phyloP scores from a whole-genome alignment of 2,329 filamentous ascomycete species.

The Neodidymelliopsis sp. region DNA sequence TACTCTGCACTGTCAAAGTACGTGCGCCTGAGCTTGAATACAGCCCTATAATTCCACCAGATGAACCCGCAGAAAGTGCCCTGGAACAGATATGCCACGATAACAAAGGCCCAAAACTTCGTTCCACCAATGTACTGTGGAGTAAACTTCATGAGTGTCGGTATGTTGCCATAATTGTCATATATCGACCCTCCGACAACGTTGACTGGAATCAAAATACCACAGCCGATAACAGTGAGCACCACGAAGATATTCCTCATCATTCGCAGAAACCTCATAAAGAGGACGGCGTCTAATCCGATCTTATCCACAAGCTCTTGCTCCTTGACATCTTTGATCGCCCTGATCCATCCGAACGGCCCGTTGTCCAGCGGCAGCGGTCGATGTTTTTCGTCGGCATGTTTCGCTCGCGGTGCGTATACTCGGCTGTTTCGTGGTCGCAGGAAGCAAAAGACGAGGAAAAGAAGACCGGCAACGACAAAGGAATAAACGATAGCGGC shows the following conservation, averaged over 20 bases:
- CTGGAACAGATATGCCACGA: conserved; percentile 71
- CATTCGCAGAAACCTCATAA: conserved; percentile 88
- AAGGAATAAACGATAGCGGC: conserved; percentile 83
- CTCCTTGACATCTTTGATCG: conserved; percentile 79
- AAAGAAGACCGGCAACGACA: conserved; percentile 75
- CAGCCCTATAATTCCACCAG: conserved; percentile 85
- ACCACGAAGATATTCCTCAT: conserved; percentile 85
- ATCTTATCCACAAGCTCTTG: conserved; percentile 79
- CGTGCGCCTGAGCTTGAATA: conserved; percentile 71
- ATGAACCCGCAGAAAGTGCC: conserved; percentile 77
- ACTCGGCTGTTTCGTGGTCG: conserved; percentile 90
- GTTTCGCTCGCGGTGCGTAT: conserved; percentile 91
- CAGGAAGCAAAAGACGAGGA: conserved; percentile 84
- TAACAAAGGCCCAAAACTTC: conserved; percentile 66
- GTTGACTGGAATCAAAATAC: conserved; percentile 83
- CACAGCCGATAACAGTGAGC: conserved; percentile 75
- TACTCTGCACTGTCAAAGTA: conserved; percentile 91
- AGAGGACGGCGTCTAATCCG: conserved; percentile 89
- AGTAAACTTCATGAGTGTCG: conserved; percentile 60
- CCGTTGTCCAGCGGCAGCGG: conserved; percentile 85
- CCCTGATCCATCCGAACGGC: conserved; percentile 84
- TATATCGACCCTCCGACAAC: conserved; percentile 53
- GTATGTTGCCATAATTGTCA: conserved; percentile 34
- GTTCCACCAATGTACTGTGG: conserved; percentile 61
- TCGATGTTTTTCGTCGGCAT: conserved; percentile 88